These are phyloP conservation scores for Orbilia blumenaviensis DNA, from an alignment of 2,329 filamentous ascomycete genomes.

Conservation along the genomic window DNA sequence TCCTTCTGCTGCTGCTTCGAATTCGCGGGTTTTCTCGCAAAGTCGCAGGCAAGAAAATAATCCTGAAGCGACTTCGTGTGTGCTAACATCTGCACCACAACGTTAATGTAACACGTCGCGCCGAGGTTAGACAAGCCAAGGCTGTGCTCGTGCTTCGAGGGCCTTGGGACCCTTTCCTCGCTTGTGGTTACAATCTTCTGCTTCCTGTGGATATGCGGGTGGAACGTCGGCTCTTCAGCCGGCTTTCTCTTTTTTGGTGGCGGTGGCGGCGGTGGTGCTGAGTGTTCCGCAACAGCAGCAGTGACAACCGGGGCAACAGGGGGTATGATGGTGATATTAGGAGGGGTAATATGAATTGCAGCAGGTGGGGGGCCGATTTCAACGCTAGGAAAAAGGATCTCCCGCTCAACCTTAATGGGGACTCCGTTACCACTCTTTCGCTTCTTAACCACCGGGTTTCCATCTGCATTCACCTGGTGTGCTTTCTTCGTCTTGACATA, in stretches of 20 bases:
- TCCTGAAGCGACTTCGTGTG: conserved; percentile 29
- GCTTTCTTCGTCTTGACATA: conserved; percentile 3
- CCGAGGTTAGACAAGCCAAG: conserved; percentile 49
- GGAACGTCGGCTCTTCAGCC: conserved; percentile 27
- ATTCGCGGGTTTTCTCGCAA: conserved; percentile 3
- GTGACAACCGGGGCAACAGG: neutral
- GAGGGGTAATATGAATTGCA: neutral
- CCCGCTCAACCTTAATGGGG: conserved; percentile 12
- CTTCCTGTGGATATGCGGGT: conserved; percentile 41
- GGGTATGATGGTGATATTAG: neutral
- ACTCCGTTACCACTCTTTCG: conserved; percentile 15
- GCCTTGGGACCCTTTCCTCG: conserved; percentile 30
- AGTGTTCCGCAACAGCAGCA: neutral
- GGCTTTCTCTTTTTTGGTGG: conserved; percentile 33
- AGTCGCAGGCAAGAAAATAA: conserved; percentile 49
- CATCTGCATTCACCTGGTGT: neutral
- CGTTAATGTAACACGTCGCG: conserved; percentile 50
- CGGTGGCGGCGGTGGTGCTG: too few species aligned
- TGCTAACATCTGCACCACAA: conserved; percentile 43
- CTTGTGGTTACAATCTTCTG: conserved; percentile 36
- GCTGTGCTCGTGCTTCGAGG: conserved; percentile 29
- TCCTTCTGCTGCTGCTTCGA: conserved; percentile 9
- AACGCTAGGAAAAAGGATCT: neutral
- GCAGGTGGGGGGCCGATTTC: neutral
- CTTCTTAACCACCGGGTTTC: conserved; percentile 14